phyloP scores from a whole-genome alignment of 345 rosid species.

The Eucalyptus polyanthemos region DNA sequence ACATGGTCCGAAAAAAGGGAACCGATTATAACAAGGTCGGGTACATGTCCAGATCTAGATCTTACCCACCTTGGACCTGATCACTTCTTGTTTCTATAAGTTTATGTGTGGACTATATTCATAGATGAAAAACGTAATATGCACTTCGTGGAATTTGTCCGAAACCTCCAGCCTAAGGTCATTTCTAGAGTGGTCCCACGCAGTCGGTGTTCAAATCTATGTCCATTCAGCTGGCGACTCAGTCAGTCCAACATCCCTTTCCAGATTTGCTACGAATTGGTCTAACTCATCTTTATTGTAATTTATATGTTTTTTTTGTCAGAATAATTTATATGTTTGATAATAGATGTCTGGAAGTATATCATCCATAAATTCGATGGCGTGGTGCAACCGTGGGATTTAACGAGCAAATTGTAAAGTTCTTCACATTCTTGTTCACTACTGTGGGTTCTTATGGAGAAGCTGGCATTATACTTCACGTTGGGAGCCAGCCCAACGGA shows the following conservation, averaged over 20 bases:
- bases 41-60: too few relatives aligned
- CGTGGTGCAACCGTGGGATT: too few relatives aligned
- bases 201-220: too few relatives aligned
- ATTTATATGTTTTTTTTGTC: not conserved
- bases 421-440: not conserved
- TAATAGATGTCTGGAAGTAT: not conserved
- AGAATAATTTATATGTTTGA: not conserved
- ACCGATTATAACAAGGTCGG: fast-evolving
- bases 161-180: too few relatives aligned
- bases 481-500: not conserved
- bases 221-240: not conserved
- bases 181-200: not conserved
- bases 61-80: too few relatives aligned
- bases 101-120: too few relatives aligned
- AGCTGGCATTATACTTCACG: not conserved
- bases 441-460: too few relatives aligned
- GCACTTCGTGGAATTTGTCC: too few relatives aligned
- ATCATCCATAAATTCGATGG: too few relatives aligned
- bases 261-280: not conserved
- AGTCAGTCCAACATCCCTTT: not conserved
- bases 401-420: not conserved
- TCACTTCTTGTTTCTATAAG: too few relatives aligned
- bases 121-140: too few relatives aligned
- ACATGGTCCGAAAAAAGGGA: too few relatives aligned
- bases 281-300: not conserved